Evolutionary conservation across 768 basidiomycete species (phyloP), one percentile per base, ranked within the genome.

Genomic region (Fomitopsis pulvina): DNA sequence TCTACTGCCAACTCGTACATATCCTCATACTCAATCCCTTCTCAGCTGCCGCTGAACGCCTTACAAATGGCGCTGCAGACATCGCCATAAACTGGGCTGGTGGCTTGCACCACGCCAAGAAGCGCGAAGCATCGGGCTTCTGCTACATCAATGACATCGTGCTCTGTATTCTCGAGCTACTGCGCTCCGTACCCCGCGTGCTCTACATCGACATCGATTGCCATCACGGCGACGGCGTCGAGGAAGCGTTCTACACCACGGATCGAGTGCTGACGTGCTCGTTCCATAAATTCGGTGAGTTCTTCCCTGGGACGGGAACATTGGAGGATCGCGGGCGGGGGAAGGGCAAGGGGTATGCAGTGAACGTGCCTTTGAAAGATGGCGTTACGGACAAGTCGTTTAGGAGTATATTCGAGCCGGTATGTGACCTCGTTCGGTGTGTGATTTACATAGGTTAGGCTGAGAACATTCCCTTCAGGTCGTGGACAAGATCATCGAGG

Each of bases 61-160:
- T 98, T 52, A 76, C 86, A 41, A 78, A 80, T 3, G 93, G 93
- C 1, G 74, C 85, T 1, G 76, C 92, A 2, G 86, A 89, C 57
- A 80, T 87, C 41, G 84, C 85, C 0, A 90, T 97, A 54, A 96
- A 97, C 69, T 97, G 94, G 96, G 92, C 96, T 0, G 96, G 96
- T 8, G 96, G 96, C 2, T 77, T 99, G 3, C 96, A 99, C 68
- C 96, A 99, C 66, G 96, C 96, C n/a, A 99, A 99, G 71, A 98
- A 97, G 66, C 81, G 89, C 48, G 96, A 97, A 70, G 96, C 95
- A 0, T 90, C 88, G 6, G 96, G 96, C 12, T 99, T 99, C 69
- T 99, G 96, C 74, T 99, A 98, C 73, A 85, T 98, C 69, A 99
- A 99, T 66, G 90, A 94, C 66, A 99, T 97, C 63, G 93, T 96